A percentile compares a stretch with the other conserved stretches of the same genome.
Evolutionary conservation across 2,329 filamentous ascomycete species (phyloP).

Genomic region (Epichloe coenophiala): DNA sequence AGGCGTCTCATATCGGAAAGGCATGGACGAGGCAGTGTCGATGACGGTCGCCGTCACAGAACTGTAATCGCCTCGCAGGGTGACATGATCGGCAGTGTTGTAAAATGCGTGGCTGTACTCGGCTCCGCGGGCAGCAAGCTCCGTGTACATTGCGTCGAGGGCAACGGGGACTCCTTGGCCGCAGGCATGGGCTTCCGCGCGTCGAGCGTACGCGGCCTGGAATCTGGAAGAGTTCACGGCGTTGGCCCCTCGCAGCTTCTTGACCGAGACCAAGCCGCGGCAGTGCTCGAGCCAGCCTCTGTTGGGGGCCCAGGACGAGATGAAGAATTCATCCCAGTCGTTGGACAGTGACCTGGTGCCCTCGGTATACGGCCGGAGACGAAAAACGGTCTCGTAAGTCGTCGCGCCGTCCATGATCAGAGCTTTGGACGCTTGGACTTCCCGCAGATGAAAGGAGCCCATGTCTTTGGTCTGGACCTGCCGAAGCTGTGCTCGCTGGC

Average conservation of each 20-base stretch:
- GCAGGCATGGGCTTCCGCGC: not conserved
- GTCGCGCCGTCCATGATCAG: conserved; percentile 14
- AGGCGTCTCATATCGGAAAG: conserved; percentile 26
- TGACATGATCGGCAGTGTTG: conserved; percentile 8
- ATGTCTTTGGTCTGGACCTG: conserved; percentile 12
- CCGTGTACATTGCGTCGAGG: conserved; percentile 12
- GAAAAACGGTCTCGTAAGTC: conserved; percentile 13
- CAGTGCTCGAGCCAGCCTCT: conserved; percentile 47
- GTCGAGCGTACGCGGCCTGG: not conserved
- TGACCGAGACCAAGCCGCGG: conserved; percentile 32
- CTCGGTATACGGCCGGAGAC: conserved; percentile 14
- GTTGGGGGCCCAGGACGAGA: conserved; percentile 37
- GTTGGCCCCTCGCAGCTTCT: conserved; percentile 7
- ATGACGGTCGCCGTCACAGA: conserved; percentile 12
- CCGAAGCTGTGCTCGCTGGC: conserved; percentile 18
- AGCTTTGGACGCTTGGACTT: conserved; percentile 15
- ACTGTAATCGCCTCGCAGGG: conserved; percentile 15
- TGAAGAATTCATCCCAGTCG: conserved; percentile 41
- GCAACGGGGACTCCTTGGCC: conserved; percentile 4
- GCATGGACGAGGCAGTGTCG: conserved; percentile 32
- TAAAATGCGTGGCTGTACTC: conserved; percentile 14
- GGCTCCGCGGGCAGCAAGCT: conserved; percentile 13
- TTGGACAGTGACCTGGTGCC: conserved; percentile 22
- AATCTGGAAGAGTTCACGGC: conserved; percentile 7
- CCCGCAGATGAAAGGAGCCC: conserved; percentile 10